phyloP scores from a whole-genome alignment of 257 asterid genomes.

The Solanum tarijense region DNA sequence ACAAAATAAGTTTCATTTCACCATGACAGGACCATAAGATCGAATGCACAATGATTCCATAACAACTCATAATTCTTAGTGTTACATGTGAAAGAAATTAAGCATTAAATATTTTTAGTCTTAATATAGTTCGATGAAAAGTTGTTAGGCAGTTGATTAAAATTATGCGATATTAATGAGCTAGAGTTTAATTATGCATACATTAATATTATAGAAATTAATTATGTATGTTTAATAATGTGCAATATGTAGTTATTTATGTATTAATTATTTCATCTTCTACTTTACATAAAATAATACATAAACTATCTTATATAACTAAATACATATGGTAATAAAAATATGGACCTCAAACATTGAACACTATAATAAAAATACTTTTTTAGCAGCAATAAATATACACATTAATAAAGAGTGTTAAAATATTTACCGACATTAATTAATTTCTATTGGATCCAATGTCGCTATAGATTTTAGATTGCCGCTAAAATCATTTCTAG shows the following conservation, averaged over 20 bases:
- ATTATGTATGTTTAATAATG: no score
- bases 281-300: no score
- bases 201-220: no score
- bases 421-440: no score
- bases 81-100: background rate
- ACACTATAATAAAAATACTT: no score
- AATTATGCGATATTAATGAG: background rate
- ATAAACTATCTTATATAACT: no score
- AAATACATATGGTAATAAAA: background rate
- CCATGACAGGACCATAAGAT: background rate
- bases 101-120: background rate
- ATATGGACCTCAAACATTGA: background rate
- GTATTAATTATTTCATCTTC: background rate
- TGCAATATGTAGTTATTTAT: background rate
- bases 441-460: no score
- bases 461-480: no score
- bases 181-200: background rate
- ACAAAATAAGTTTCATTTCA: background rate
- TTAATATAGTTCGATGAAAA: background rate
- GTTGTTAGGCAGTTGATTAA: background rate
- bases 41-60: background rate
- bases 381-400: no score
- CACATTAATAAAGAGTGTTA: no score
- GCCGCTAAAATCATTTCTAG: background rate
- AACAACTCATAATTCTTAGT: background rate